phyloP scores from a whole-genome alignment of 1,139 yeast species.

The Taphrina sp. region DNA sequence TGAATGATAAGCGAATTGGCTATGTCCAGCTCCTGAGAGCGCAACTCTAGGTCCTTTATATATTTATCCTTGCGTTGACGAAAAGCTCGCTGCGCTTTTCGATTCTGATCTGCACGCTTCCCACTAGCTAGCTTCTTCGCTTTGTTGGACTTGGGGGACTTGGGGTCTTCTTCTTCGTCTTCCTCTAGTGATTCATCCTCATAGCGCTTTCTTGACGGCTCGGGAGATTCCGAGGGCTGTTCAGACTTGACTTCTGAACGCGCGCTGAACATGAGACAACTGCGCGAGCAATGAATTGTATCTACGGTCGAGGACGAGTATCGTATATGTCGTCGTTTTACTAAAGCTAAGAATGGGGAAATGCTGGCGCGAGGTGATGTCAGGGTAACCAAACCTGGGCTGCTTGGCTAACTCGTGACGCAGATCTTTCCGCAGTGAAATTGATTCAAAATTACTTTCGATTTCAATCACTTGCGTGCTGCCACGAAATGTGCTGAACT shows the following conservation, averaged over 20 bases:
- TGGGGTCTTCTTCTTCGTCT: slow-evolving; percentile 57
- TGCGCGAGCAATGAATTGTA: too few relatives aligned
- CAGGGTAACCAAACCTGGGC: too few relatives aligned
- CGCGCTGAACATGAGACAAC: background rate
- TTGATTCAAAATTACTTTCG: too few relatives aligned
- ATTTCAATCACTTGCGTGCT: too few relatives aligned
- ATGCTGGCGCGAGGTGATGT: too few relatives aligned
- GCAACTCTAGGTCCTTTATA: slow-evolving; percentile 71
- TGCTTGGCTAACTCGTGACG: too few relatives aligned
- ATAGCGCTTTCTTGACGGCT: slow-evolving; percentile 1
- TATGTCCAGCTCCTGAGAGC: slow-evolving; percentile 23
- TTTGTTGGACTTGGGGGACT: background rate
- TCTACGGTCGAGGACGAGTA: too few relatives aligned
- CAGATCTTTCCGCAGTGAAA: too few relatives aligned
- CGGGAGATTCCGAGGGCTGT: slow-evolving; percentile 5
- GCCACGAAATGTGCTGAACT: too few relatives aligned
- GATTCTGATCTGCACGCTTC: slow-evolving; percentile 91
- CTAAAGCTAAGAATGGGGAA: too few relatives aligned
- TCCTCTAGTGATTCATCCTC: slow-evolving; percentile 16
- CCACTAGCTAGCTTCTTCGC: slow-evolving; percentile 53
- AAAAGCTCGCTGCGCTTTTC: slow-evolving; percentile 97
- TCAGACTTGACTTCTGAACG: slow-evolving; percentile 6
- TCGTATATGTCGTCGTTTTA: background rate
- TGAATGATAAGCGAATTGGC: slow-evolving; percentile 57
- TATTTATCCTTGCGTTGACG: slow-evolving; percentile 89